Evolutionary conservation across 2,329 filamentous ascomycete species (phyloP).

Genomic region (Rugonectria rugulosa): DNA sequence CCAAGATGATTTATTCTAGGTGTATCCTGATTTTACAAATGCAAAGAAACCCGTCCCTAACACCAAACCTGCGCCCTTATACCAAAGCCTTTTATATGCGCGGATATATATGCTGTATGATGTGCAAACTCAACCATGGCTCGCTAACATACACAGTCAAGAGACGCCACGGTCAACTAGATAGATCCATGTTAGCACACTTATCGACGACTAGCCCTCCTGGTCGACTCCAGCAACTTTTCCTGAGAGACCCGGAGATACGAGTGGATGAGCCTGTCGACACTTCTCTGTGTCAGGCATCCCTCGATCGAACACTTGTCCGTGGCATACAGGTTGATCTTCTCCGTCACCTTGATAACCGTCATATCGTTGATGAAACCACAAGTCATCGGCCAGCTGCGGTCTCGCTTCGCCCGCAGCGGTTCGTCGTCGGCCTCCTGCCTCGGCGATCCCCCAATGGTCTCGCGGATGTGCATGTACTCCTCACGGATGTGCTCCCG

Average conservation of each 20-base stretch:
- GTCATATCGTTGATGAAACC: slow-evolving; percentile 22
- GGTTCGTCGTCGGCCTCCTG: neutral
- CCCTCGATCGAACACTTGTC: slow-evolving; percentile 33
- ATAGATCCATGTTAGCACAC: no score
- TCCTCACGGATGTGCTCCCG: slow-evolving; percentile 18
- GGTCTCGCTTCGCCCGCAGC: slow-evolving; percentile 16
- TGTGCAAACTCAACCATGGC: no score
- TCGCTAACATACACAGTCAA: no score
- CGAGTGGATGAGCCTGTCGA: neutral
- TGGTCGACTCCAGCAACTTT: neutral
- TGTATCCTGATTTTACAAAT: no score
- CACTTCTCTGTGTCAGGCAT: neutral
- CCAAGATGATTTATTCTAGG: no score
- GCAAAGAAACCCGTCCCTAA: no score
- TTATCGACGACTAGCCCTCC: neutral
- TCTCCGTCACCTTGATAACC: slow-evolving; percentile 33
- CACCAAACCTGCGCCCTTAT: neutral
- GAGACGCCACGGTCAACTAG: no score
- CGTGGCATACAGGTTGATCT: neutral
- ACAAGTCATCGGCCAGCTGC: slow-evolving; percentile 5
- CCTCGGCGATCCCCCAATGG: neutral
- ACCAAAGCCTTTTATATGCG: no score
- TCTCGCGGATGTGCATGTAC: slow-evolving; percentile 32
- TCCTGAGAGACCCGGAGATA: no score
- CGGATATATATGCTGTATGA: no score